Evolutionary conservation across 2,329 filamentous ascomycete species (phyloP).

Genomic region (Ophiocordyceps sinensis): DNA sequence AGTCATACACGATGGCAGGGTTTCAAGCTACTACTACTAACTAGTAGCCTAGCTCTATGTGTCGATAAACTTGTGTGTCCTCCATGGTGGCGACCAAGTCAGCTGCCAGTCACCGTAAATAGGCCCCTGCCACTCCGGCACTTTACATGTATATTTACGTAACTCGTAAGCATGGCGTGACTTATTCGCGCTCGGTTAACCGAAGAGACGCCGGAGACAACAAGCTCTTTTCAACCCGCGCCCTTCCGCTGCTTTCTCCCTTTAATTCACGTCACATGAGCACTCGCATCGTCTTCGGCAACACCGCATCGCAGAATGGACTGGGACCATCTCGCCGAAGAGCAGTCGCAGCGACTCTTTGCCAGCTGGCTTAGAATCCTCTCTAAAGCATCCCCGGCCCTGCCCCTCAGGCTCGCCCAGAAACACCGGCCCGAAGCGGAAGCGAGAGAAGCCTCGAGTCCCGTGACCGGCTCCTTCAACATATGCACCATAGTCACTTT

Average conservation of each 20-base stretch:
- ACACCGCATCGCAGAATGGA: neutral
- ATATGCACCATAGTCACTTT: constrained; percentile 1
- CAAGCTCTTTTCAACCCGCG: too few species aligned
- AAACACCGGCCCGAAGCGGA: neutral
- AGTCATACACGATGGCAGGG: too few species aligned
- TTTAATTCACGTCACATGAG: neutral
- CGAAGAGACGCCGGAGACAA: neutral
- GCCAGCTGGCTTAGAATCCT: neutral
- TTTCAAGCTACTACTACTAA: too few species aligned
- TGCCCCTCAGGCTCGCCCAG: neutral
- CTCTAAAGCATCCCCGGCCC: neutral
- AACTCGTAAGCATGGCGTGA: too few species aligned
- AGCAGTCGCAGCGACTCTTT: neutral
- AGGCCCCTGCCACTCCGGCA: too few species aligned
- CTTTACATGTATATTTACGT: too few species aligned
- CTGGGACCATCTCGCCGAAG: neutral
- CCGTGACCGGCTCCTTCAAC: neutral
- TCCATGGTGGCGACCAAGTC: too few species aligned
- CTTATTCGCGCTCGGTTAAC: too few species aligned
- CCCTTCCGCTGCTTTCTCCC: neutral
- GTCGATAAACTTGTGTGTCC: too few species aligned
- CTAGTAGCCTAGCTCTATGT: too few species aligned
- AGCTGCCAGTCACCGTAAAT: too few species aligned
- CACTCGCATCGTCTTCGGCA: neutral
- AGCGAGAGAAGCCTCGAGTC: neutral